A percentile compares a stretch with the other conserved stretches of the same genome.
These are phyloP conservation scores for Erythrobasidium hasegawianum DNA, from an alignment of 1,284 basidiomycete genomes.

Conservation along the genomic window DNA sequence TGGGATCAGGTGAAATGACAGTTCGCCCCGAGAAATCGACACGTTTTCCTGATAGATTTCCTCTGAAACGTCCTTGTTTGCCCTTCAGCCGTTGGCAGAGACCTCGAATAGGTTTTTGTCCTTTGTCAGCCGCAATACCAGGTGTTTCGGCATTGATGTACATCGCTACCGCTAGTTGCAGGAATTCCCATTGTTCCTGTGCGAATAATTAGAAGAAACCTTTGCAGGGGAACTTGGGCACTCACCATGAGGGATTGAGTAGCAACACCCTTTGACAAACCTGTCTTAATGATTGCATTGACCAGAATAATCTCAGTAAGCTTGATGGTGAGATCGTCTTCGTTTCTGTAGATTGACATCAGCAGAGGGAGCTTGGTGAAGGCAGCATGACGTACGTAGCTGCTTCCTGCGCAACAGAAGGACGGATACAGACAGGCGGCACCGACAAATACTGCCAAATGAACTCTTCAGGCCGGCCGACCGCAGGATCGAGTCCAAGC, in stretches of 20 bases:
- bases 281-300: constrained; percentile 88
- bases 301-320: constrained; percentile 95
- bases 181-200: constrained; percentile 96
- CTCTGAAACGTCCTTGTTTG: constrained; percentile 97
- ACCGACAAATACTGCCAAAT: constrained; percentile 99
- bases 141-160: constrained; percentile 99
- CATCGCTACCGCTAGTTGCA: constrained; percentile 90
- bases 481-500: constrained; percentile 80
- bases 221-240: constrained; percentile 16
- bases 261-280: constrained; percentile 79
- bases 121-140: constrained; percentile 56
- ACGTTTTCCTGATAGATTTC: constrained; percentile 97
- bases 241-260: constrained; percentile 83
- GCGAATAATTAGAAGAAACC: not conserved
- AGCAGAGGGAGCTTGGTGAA: not conserved
- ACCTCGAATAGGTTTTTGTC: constrained; percentile 87
- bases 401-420: constrained; percentile 93
- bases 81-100: constrained; percentile 98
- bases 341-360: constrained; percentile 62
- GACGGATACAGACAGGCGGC: constrained; percentile 94
- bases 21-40: constrained; percentile 98
- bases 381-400: constrained; percentile 55
- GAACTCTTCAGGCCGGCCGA: constrained; percentile 92
- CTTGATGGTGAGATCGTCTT: constrained; percentile 97
- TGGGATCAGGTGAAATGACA: constrained; percentile 98